Evolutionary conservation across 2,329 filamentous ascomycete species (phyloP).

Genomic region (Talaromyces sp.): DNA sequence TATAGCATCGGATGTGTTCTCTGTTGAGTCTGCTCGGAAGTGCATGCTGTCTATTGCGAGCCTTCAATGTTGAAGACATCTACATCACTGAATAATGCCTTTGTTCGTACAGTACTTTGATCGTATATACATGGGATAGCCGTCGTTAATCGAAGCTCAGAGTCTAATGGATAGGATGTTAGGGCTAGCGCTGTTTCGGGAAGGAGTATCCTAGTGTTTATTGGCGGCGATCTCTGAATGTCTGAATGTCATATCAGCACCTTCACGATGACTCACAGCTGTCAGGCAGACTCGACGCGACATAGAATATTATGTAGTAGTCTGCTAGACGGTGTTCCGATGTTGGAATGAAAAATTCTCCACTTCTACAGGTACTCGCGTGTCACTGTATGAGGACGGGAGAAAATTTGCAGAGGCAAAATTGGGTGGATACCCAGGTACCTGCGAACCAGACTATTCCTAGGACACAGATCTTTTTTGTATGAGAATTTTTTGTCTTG

Average conservation of each 20-base stretch:
- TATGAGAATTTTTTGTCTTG: conserved; percentile 1
- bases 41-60: no score
- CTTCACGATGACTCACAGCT: neutral
- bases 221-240: neutral
- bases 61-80: no score
- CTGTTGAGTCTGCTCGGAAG: no score
- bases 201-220: neutral
- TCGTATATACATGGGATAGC: neutral
- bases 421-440: neutral
- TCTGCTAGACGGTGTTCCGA: no score
- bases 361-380: neutral
- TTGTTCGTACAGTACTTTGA: no score
- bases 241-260: neutral
- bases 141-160: neutral
- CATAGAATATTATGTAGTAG: neutral
- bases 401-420: conserved; percentile 11
- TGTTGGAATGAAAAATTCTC: neutral
- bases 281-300: neutral
- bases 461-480: neutral
- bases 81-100: no score
- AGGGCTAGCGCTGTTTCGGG: neutral
- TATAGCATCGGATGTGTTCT: no score
- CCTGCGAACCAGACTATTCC: neutral
- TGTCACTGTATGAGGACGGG: neutral
- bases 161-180: neutral